phyloP scores from a whole-genome alignment of 2,329 filamentous ascomycete species.

The Aspergillus thermomutatus region DNA sequence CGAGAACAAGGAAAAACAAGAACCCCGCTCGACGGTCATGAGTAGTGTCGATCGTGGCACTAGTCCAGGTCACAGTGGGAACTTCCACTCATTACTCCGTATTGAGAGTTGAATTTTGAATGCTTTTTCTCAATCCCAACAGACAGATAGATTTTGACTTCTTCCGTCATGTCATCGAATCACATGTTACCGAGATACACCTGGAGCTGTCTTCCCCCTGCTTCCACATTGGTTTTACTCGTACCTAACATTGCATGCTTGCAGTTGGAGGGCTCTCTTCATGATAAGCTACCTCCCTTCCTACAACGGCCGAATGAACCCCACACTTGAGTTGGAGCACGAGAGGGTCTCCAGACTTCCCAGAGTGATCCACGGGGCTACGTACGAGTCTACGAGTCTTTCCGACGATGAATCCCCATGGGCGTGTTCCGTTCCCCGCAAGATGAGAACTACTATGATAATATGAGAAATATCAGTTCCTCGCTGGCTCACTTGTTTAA shows the following conservation, averaged over 20 bases:
- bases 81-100: too few relatives aligned
- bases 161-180: not conserved
- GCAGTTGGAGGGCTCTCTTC: not conserved
- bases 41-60: not conserved
- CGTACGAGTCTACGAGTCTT: not conserved
- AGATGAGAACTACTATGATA: not conserved
- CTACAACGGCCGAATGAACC: not conserved
- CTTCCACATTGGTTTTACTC: not conserved
- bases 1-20: not conserved
- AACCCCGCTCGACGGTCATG: not conserved
- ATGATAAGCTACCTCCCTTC: not conserved
- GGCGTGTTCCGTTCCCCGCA: not conserved
- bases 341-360: not conserved
- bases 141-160: not conserved
- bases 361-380: not conserved
- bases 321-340: not conserved
- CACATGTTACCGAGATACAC: conserved; percentile 18
- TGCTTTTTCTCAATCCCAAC: too few relatives aligned
- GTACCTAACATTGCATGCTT: not conserved
- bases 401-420: not conserved
- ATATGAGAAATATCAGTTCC: not conserved
- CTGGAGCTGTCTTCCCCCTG: not conserved
- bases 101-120: too few relatives aligned
- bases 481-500: not conserved
- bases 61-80: not conserved